These are phyloP conservation scores for Piper betle DNA, from an alignment of 164 flowering plant species.

Conservation along the genomic window DNA sequence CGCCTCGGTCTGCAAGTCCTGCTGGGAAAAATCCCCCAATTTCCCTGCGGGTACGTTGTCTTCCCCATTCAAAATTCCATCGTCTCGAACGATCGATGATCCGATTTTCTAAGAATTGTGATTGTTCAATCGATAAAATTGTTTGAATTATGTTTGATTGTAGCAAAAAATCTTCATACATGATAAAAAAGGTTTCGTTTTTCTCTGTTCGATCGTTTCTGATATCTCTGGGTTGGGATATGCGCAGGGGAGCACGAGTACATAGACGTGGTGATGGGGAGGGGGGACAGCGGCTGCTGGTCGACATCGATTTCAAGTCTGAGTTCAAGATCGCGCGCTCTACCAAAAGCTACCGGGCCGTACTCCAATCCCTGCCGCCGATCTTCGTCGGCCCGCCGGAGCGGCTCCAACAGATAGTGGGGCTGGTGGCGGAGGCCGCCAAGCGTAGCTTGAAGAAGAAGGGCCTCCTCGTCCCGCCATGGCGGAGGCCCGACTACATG, in stretches of 20 bases:
- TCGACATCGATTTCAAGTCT: constrained; percentile 82
- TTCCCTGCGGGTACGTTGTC: constrained; percentile 52
- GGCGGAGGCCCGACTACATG: constrained; percentile 73
- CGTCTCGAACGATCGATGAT: not conserved
- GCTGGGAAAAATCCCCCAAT: constrained; percentile 65
- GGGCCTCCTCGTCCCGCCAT: constrained; percentile 77
- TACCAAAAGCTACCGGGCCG: constrained; percentile 45
- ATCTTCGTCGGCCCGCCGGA: constrained; percentile 77
- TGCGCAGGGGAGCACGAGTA: constrained; percentile 77
- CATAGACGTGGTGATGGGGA: constrained; percentile 52
- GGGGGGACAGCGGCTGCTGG: constrained; percentile 35
- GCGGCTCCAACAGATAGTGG: constrained; percentile 54
- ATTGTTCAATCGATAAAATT: not conserved
- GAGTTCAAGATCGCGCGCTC: constrained; percentile 88
- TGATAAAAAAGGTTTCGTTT: too few relatives aligned
- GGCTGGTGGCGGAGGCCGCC: constrained; percentile 63
- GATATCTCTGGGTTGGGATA: too few relatives aligned
- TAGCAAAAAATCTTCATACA: too few relatives aligned
- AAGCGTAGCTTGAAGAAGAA: constrained; percentile 81
- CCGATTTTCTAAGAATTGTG: not conserved
- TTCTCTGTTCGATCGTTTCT: too few relatives aligned
- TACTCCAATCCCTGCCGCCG: constrained; percentile 55
- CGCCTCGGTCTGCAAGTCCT: constrained; percentile 66
- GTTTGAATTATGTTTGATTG: not conserved
- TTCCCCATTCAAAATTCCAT: not conserved